Conservation (phyloP, 202 grass and related monocot species). For the Panicum hallii region DNA sequence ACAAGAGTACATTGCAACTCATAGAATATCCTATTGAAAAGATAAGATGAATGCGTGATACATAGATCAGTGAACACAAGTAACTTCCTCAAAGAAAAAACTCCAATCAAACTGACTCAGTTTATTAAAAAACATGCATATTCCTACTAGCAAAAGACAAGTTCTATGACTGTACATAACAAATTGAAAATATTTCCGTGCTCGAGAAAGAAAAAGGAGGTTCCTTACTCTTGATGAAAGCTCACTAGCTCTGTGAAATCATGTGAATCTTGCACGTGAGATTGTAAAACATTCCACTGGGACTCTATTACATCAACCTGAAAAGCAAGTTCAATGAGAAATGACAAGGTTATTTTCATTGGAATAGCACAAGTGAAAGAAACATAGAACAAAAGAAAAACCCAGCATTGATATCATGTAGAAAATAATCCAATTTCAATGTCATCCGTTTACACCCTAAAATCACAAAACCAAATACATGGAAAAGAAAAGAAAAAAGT, state of each 20-base stretch:
- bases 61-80: conserved; percentile 3
- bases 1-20: conserved; percentile 10
- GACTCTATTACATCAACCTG: conserved; percentile 99
- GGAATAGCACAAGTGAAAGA: not conserved
- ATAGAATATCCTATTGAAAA: not conserved
- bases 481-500: conserved; percentile 3
- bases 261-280: conserved; percentile 91
- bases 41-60: not conserved
- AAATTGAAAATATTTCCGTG: not conserved
- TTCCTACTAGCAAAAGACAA: conserved; percentile 13
- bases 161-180: not conserved
- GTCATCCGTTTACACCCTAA: not conserved
- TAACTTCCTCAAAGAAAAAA: not conserved
- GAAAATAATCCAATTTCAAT: not conserved
- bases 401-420: conserved; percentile 20
- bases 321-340: conserved; percentile 24
- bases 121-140: not conserved
- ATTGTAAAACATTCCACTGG: conserved; percentile 97
- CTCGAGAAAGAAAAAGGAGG: not conserved
- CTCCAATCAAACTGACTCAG: not conserved
- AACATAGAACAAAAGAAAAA: conserved; percentile 15
- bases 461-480: not conserved
- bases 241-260: conserved; percentile 98
- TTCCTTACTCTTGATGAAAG: conserved; percentile 96
- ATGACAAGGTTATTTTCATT: conserved; percentile 30